Base-by-base conservation (phyloP, 2,329 filamentous ascomycete species). In the Aspergillus ochraceus region DNA sequence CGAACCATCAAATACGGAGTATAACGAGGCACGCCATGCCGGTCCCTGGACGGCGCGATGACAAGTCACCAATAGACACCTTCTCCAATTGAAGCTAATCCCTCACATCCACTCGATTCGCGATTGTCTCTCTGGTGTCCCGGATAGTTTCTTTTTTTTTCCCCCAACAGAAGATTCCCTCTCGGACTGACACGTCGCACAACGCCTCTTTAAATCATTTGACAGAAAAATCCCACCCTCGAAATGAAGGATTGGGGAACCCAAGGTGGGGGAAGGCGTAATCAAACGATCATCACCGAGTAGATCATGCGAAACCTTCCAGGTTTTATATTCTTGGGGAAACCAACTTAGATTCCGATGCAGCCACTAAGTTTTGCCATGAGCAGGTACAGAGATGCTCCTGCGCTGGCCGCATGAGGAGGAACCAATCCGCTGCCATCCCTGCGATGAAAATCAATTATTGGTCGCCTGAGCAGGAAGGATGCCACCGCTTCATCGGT, bases 391-490 rank as follows among this genome's bases (percentile, higher is more conserved):
- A 14, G 24, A 49, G 39, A 46, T 54, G 32, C 49, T 54, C 39
- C 53, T 29, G 54, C 29, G n/a, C 53, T 42, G 54, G 53, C 49
- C n/a, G 51, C 32, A 49, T 47, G n/a, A 47, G 54, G 26, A 36
- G 50, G 49, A 52, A 19, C 52, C 56, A 52, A 55, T 51, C 29
- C 30, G 32, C 54, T 26, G 36, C 12, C 32, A 45, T 36, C 32
- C 29, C 53, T 54, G 50, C 51, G 22, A 32, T 19, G 24, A 46
- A 6, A 22, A 8, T 26, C 14, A 3, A 47, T 47, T 47, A 54
- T 57, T 54, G 51, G 22, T 50, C 45, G 46, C 30, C 54, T 30
- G 12, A 39, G 20, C 50, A 53, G 60, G 53, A 56, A 53, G 56
- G 36, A 55, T 49, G 29, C 39, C 49, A 55, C 42, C 20, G 30